phyloP scores from a whole-genome alignment of 78 protist species.

The Dictyostelium brefeldianum region DNA sequence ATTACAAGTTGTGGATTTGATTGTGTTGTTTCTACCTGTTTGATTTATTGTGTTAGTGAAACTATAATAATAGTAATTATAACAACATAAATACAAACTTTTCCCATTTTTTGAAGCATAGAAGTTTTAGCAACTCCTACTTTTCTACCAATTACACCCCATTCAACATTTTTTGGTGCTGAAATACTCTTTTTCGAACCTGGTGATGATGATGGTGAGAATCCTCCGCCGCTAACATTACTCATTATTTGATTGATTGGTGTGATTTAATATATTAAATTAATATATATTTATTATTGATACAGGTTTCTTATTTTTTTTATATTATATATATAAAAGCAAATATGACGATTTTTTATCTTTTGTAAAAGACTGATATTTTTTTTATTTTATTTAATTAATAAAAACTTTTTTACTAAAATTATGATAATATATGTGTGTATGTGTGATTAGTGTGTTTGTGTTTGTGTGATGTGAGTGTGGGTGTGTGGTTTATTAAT shows the following conservation, averaged over 20 bases:
- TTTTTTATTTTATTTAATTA: too few species aligned
- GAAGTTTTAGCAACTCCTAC: constrained; percentile 44
- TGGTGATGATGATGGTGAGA: constrained; percentile 9
- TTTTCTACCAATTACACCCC: constrained; percentile 29
- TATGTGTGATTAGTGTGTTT: too few species aligned
- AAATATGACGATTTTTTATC: too few species aligned
- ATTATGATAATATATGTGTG: too few species aligned
- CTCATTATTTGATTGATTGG: neutral
- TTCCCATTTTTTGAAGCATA: constrained; percentile 43
- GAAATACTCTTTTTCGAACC: neutral
- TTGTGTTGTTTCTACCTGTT: constrained; percentile 48
- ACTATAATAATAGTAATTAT: too few species aligned
- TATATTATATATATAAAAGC: neutral
- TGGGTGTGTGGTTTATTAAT: too few species aligned
- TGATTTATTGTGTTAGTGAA: too few species aligned
- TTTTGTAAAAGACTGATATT: too few species aligned
- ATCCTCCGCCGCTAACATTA: neutral
- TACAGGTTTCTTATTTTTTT: neutral
- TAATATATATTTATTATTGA: neutral
- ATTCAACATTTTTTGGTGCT: constrained; percentile 38
- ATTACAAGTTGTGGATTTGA: constrained; percentile 46
- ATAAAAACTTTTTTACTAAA: too few species aligned
- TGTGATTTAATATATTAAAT: too few species aligned
- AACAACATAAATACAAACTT: too few species aligned
- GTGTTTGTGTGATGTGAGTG: too few species aligned